Evolutionary conservation across 345 rosid species (phyloP).

Genomic region (Lumnitzera racemosa): DNA sequence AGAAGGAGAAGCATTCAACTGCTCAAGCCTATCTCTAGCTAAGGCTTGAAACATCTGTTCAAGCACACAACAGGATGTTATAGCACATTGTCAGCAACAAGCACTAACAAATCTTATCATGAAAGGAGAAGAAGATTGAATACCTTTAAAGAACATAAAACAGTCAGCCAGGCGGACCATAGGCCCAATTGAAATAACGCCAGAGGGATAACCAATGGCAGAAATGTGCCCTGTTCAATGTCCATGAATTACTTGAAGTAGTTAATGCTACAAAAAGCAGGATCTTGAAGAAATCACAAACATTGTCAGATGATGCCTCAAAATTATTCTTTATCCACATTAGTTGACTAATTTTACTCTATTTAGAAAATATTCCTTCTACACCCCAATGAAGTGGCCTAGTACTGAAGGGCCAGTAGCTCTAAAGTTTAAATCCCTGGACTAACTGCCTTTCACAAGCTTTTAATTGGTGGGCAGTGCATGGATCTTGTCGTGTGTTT

Average conservation of each 20-base stretch:
- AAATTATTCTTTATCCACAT: no score
- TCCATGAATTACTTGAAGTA: conserved; percentile 1
- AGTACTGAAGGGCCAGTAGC: no score
- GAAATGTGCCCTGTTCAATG: conserved; percentile 71
- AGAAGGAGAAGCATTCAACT: conserved; percentile 92
- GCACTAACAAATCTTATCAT: no score
- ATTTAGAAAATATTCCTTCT: no score
- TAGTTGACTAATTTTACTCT: no score
- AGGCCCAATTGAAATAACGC: conserved; percentile 72
- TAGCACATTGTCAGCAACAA: no score
- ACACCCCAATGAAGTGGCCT: no score
- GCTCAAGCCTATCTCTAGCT: conserved; percentile 96
- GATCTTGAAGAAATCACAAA: not conserved
- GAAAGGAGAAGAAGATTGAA: not conserved
- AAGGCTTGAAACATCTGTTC: conserved; percentile 96
- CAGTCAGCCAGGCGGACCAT: conserved; percentile 86
- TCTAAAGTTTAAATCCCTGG: no score
- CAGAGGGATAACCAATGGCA: conserved; percentile 84
- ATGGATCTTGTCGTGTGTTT: no score
- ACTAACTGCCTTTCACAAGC: no score
- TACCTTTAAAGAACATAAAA: conserved; percentile 88
- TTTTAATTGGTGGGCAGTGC: no score
- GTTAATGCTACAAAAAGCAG: conserved; percentile 1
- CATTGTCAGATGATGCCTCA: conserved; percentile 3
- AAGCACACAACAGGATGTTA: conserved; percentile 3